Evolutionary conservation across 2,329 filamentous ascomycete species (phyloP).

Genomic region (Alternaria panax): DNA sequence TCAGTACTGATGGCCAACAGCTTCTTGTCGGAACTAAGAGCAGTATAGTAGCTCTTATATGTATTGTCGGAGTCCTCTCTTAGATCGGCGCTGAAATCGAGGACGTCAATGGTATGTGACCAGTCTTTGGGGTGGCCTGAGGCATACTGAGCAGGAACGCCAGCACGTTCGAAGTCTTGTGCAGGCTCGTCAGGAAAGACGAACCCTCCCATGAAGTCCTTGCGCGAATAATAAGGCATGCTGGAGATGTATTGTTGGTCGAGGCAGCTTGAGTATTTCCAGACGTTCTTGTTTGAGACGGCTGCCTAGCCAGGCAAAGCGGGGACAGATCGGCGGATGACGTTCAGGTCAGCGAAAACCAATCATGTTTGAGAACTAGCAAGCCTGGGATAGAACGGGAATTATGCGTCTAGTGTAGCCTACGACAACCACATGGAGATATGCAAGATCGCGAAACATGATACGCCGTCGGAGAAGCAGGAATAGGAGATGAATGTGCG

Average conservation of each 20-base stretch:
- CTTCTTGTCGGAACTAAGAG: constrained; percentile 32
- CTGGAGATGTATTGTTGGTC: not conserved
- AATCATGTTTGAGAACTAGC: constrained; percentile 1
- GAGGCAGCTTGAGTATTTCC: not conserved
- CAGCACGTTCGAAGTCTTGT: constrained; percentile 24
- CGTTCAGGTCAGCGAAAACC: not conserved
- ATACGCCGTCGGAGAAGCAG: not conserved
- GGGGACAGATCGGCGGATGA: constrained; percentile 19
- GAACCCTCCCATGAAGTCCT: constrained; percentile 23
- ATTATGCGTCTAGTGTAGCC: not conserved
- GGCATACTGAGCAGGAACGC: constrained; percentile 21
- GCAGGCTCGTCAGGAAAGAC: constrained; percentile 19
- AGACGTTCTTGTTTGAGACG: constrained; percentile 2
- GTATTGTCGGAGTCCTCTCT: not conserved
- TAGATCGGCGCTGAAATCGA: constrained; percentile 20
- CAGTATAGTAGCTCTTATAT: constrained; percentile 16
- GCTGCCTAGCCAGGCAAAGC: constrained; percentile 16
- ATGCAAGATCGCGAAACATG: not conserved
- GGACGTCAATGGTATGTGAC: constrained; percentile 13
- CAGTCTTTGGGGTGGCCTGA: constrained; percentile 28
- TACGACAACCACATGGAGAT: not conserved
- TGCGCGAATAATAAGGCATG: constrained; percentile 11
- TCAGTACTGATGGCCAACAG: constrained; percentile 33
- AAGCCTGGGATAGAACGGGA: not conserved
- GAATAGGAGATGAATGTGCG: constrained; percentile 26